Base-by-base conservation (phyloP, 1,284 basidiomycete genomes). In the Heterobasidion occidentale region DNA sequence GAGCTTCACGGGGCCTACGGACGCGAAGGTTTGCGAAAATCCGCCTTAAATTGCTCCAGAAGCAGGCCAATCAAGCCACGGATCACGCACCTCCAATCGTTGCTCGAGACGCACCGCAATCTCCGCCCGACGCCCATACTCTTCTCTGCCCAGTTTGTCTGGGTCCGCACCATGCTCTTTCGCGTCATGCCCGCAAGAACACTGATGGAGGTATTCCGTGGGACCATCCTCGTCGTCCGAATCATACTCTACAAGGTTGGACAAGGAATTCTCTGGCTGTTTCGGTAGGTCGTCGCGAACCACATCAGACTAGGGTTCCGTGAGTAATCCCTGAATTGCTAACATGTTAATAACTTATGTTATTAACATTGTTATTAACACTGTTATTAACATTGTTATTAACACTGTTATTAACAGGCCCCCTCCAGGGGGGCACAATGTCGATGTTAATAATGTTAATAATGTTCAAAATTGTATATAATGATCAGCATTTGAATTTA, bases 41-140 rank as follows among this genome's bases (percentile, higher is more conserved):
- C 27, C 27, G 27, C 27, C 27, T 27, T 27, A 27, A 27, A 27
- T 27, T 27, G 27, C 19, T 19, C 19, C 19, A 19, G 19, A 19
- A 19, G 34, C 52, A 35, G 36, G 42, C 12, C 8, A 1, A 52
- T n/a, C 15, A 20, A 14, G 36, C 36, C 9, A 19, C 20, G 45
- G 36, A 52, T 52, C 36, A 67, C 72, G 63, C 75, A 92, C 92
- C 80, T 93, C 82, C 46, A 95, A 73, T 54, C 92, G 69, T 70
- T 94, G 91, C 67, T 97, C 94, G 53, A 95, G 77, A 54, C 90
- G 79, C 54, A 90, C 80, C 2, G 92, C 93, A 8, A 92, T 84
- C 61, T 85, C 86, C 50, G 79, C 83, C 67, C 90, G 78, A 46
- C 94, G 79, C 36, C 71, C 71, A 67, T 86, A 86, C 67, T 91